Evolutionary conservation across 352 stramenopile species (phyloP).

Genomic region (Pythium pyrilobum): DNA sequence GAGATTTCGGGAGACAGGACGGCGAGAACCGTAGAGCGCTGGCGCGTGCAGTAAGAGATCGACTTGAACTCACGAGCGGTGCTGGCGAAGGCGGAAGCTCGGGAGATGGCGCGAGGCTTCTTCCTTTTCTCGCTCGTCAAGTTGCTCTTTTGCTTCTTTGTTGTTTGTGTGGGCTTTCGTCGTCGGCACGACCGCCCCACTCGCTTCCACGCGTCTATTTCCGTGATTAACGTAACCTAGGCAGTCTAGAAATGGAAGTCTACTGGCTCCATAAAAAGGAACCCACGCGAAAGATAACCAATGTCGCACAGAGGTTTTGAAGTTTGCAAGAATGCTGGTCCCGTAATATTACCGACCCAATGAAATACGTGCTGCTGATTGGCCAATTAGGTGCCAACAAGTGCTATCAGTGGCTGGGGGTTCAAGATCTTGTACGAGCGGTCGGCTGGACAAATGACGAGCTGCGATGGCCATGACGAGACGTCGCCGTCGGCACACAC

Average conservation of each 20-base stretch:
- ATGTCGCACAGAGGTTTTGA: too few relatives aligned
- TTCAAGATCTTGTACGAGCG: slow-evolving; percentile 2
- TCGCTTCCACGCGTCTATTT: background rate
- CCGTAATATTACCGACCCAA: background rate
- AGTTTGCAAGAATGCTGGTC: too few relatives aligned
- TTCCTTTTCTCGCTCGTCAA: background rate
- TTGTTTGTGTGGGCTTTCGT: background rate
- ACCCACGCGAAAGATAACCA: too few relatives aligned
- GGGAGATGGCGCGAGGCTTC: background rate
- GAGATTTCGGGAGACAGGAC: background rate
- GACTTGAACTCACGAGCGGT: too few relatives aligned
- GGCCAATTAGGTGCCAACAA: background rate
- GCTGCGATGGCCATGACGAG: background rate
- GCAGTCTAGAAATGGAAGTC: too few relatives aligned
- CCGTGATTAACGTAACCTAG: background rate
- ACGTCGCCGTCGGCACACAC: background rate
- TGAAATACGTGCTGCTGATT: background rate
- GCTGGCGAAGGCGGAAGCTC: too few relatives aligned
- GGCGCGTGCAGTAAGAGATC: background rate
- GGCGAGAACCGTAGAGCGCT: background rate
- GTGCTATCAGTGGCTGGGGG: background rate
- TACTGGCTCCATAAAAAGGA: too few relatives aligned
- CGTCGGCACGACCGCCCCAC: background rate
- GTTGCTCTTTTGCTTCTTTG: background rate
- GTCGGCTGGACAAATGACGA: background rate